Conservation (phyloP, 257 asterid genomes). For the Misopates orontium region DNA sequence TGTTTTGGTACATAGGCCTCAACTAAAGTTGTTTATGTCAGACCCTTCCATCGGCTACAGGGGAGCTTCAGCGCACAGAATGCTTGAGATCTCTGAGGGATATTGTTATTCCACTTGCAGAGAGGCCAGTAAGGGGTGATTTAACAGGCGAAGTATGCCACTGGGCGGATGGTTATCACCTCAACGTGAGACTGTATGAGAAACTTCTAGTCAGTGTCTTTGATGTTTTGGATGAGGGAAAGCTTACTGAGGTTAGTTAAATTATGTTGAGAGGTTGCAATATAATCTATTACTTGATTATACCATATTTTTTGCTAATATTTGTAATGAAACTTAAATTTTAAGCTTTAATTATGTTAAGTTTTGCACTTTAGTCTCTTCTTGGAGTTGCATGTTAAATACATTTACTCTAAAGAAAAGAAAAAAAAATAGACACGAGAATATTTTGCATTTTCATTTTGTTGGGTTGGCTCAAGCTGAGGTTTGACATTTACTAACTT, state of each 20-base stretch:
- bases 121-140: slow-evolving; percentile 98
- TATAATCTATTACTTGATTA: slow-evolving; percentile 2
- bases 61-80: slow-evolving; percentile 88
- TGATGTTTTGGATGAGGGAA: slow-evolving; percentile 97
- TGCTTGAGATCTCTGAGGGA: slow-evolving; percentile 87
- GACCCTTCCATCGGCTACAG: slow-evolving; percentile 86
- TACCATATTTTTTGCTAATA: neutral
- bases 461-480: too few species aligned
- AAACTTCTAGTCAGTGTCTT: slow-evolving; percentile 86
- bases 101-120: slow-evolving; percentile 79
- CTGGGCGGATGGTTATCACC: slow-evolving; percentile 98
- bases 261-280: neutral
- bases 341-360: neutral
- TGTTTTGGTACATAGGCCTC: slow-evolving; percentile 24
- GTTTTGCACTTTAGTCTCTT: slow-evolving; percentile 18
- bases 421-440: neutral
- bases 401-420: neutral
- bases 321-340: slow-evolving; percentile 21
- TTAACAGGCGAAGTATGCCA: slow-evolving; percentile 99
- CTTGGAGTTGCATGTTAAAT: slow-evolving; percentile 7
- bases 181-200: slow-evolving; percentile 90
- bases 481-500: too few species aligned
- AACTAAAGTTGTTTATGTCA: slow-evolving; percentile 34
- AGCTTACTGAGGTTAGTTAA: slow-evolving; percentile 89
- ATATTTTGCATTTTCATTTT: neutral